A percentile compares a stretch with the other conserved stretches of the same genome.
Evolutionary conservation across 2,329 filamentous ascomycete species (phyloP).

Genomic region (Ilyonectria destructans): DNA sequence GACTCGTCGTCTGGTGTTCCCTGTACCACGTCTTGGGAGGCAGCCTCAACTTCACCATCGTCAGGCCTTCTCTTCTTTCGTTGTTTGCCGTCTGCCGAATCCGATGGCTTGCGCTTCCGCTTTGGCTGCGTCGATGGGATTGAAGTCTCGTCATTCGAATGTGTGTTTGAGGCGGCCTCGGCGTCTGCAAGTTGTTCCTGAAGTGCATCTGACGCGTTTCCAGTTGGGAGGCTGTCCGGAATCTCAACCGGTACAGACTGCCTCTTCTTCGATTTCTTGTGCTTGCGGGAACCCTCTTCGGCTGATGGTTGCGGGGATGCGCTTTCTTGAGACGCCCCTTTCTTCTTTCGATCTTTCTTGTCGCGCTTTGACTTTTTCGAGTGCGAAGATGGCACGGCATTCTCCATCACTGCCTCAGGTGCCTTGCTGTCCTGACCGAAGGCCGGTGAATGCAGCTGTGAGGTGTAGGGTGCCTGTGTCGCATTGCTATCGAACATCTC

Average conservation of each 20-base stretch:
- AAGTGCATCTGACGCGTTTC: constrained; percentile 23
- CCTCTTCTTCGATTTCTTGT: constrained; percentile 49
- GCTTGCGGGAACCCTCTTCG: constrained; percentile 44
- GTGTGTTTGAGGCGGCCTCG: constrained; percentile 28
- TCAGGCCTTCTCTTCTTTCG: constrained; percentile 54
- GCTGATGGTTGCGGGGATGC: constrained; percentile 35
- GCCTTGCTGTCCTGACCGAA: constrained; percentile 39
- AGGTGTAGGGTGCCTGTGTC: constrained; percentile 51
- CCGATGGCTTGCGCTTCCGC: constrained; percentile 54
- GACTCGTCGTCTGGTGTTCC: constrained; percentile 41
- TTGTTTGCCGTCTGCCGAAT: constrained; percentile 51
- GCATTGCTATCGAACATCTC: constrained; percentile 59
- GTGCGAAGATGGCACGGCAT: constrained; percentile 40
- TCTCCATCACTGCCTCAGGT: constrained; percentile 52
- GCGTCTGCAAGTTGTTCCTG: constrained; percentile 32
- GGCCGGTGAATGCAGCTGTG: constrained; percentile 42
- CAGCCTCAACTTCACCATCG: constrained; percentile 38
- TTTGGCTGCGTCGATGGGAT: constrained; percentile 47
- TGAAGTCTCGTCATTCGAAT: constrained; percentile 38
- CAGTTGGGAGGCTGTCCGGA: constrained; percentile 39
- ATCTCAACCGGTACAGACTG: constrained; percentile 38
- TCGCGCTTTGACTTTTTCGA: constrained; percentile 52
- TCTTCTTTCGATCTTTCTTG: constrained; percentile 53
- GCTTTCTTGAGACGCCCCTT: constrained; percentile 37
- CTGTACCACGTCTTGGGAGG: constrained; percentile 41